phyloP scores from a whole-genome alignment of 208 protist genomes.

The Lotmaria passim region DNA sequence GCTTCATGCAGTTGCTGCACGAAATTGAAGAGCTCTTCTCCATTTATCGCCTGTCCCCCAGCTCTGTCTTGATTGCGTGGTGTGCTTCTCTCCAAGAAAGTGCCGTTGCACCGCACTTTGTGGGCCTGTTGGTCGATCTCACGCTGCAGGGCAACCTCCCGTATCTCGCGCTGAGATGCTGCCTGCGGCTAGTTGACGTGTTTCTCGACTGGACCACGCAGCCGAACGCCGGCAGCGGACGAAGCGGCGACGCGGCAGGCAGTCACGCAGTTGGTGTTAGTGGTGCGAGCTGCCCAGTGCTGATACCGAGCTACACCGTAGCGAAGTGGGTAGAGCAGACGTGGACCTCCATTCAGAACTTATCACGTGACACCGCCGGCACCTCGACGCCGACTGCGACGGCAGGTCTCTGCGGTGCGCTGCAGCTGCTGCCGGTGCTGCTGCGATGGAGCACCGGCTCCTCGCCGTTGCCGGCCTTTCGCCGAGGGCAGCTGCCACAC shows the following conservation, averaged over 20 bases:
- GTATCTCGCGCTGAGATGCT: conserved; percentile 48
- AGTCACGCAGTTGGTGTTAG: not conserved
- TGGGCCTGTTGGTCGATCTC: conserved; percentile 47
- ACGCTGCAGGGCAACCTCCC: conserved; percentile 46
- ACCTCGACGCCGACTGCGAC: conserved; percentile 22
- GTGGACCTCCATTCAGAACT: conserved; percentile 22
- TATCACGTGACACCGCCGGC: conserved; percentile 30
- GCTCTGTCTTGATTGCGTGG: conserved; percentile 19
- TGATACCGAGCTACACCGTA: conserved; percentile 17
- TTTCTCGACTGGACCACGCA: conserved; percentile 38
- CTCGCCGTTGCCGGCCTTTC: conserved; percentile 41
- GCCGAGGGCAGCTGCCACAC: conserved; percentile 57
- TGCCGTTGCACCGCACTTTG: conserved; percentile 31
- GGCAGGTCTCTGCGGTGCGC: conserved; percentile 38
- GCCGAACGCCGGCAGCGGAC: conserved; percentile 16
- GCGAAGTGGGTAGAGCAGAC: conserved; percentile 27
- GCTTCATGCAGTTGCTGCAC: conserved; percentile 34
- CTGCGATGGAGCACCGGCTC: conserved; percentile 35
- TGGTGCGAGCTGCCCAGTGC: conserved; percentile 18
- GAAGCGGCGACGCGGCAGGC: not conserved
- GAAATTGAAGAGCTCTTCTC: conserved; percentile 37
- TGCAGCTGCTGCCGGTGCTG: conserved; percentile 61
- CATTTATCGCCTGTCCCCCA: conserved; percentile 8
- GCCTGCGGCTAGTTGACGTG: conserved; percentile 42
- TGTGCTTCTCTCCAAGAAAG: conserved; percentile 31